A percentile compares a stretch with the other conserved stretches of the same genome.
These are phyloP conservation scores for Combretum micranthum DNA, from an alignment of 345 rosid species.

Conservation along the genomic window DNA sequence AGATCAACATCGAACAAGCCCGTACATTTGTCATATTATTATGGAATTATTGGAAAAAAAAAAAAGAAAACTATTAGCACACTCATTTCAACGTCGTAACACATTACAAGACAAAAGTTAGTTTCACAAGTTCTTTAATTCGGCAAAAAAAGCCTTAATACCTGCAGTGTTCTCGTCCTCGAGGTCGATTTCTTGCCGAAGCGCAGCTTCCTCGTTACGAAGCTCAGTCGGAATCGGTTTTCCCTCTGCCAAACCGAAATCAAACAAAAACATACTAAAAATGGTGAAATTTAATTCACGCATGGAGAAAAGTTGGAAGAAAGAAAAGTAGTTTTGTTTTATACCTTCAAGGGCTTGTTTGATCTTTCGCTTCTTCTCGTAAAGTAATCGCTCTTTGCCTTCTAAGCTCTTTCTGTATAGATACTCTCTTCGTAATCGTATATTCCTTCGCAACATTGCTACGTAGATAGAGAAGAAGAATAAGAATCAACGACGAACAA, in stretches of 20 bases:
- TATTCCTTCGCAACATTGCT: constrained; percentile 65
- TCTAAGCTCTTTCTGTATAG: constrained; percentile 87
- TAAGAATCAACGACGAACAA: too few relatives aligned
- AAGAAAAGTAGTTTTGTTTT: neutral
- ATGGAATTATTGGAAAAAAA: too few relatives aligned
- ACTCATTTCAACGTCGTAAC: neutral
- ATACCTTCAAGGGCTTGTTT: constrained; percentile 78
- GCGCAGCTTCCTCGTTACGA: constrained; percentile 71
- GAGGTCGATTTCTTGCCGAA: constrained; percentile 79
- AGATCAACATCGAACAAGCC: neutral
- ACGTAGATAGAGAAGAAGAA: neutral
- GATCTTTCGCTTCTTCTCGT: constrained; percentile 83
- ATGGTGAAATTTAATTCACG: neutral
- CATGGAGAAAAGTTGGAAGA: neutral
- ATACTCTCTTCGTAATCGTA: constrained; percentile 72
- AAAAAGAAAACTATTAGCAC: neutral
- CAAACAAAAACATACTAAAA: neutral
- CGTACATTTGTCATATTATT: neutral
- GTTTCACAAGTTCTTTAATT: neutral
- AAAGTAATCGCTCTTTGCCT: constrained; percentile 70
- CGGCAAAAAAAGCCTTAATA: constrained; percentile 1
- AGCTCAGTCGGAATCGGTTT: constrained; percentile 94
- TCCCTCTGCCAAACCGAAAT: constrained; percentile 44
- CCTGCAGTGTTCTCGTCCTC: constrained; percentile 75
- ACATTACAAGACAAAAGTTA: neutral